A percentile compares a stretch with the other conserved stretches of the same genome.
phyloP scores from a whole-genome alignment of 1,284 basidiomycete species.

The Fomes fomentarius region DNA sequence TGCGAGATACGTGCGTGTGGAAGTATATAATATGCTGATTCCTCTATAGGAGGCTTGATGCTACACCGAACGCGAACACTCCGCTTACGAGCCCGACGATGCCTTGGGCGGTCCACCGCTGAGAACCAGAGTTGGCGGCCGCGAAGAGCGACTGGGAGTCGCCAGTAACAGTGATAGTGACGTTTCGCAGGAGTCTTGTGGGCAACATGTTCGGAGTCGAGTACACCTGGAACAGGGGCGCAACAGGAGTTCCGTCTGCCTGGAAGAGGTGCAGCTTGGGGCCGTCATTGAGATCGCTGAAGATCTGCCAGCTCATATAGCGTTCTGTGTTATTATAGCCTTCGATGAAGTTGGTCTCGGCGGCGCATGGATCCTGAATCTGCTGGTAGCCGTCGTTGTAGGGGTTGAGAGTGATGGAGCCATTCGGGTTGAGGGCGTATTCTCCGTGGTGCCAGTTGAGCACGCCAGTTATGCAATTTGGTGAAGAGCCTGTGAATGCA shows the following conservation, averaged over 20 bases:
- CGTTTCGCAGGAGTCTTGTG: constrained; percentile 53
- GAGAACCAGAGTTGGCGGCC: constrained; percentile 13
- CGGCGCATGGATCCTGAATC: constrained; percentile 89
- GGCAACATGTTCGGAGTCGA: constrained; percentile 70
- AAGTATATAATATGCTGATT: not conserved
- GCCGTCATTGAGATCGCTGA: constrained; percentile 54
- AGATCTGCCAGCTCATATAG: constrained; percentile 61
- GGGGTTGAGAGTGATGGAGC: constrained; percentile 74
- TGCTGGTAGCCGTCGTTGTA: constrained; percentile 88
- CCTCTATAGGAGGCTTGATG: constrained; percentile 26
- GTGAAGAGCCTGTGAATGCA: constrained; percentile 58
- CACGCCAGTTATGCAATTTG: constrained; percentile 82
- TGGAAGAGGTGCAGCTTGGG: constrained; percentile 68
- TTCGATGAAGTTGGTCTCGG: constrained; percentile 83
- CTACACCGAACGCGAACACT: constrained; percentile 19
- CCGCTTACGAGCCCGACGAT: constrained; percentile 15
- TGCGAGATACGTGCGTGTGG: constrained; percentile 5
- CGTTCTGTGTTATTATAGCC: constrained; percentile 74
- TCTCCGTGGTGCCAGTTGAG: constrained; percentile 88
- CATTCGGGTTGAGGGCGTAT: constrained; percentile 70
- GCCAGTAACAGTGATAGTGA: constrained; percentile 27
- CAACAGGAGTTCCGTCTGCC: constrained; percentile 64
- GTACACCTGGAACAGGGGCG: constrained; percentile 63
- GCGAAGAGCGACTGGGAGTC: constrained; percentile 8
- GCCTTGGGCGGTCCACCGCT: constrained; percentile 18